Percentiles rank a stretch among this genome's conserved stretches.
These are phyloP conservation scores for Blastobotrys parvus DNA, from an alignment of 805 yeast genomes.

Conservation along the genomic window DNA sequence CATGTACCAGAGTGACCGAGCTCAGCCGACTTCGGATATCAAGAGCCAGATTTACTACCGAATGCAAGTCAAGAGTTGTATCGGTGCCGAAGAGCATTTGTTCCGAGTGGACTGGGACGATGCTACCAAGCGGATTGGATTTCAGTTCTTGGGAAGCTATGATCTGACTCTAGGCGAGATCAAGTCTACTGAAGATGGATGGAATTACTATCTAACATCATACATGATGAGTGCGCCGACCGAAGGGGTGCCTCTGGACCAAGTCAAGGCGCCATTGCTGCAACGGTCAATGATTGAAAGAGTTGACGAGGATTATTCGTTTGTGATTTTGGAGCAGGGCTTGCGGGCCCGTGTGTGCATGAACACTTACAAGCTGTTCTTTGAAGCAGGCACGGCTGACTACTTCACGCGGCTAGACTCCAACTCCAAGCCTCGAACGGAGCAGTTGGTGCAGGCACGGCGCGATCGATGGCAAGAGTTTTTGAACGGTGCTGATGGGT, in stretches of 20 bases:
- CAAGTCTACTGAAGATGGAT: conserved; percentile 63
- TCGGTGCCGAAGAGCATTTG: conserved; percentile 86
- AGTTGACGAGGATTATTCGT: conserved; percentile 19
- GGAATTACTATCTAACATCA: conserved; percentile 91
- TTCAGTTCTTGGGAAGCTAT: conserved; percentile 63
- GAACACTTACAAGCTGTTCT: conserved; percentile 70
- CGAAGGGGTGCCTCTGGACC: conserved; percentile 80
- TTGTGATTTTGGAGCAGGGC: conserved; percentile 58
- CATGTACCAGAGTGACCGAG: conserved; percentile 76
- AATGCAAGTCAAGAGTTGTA: conserved; percentile 71
- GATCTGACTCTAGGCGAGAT: conserved; percentile 77
- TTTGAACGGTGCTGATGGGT: conserved; percentile 48
- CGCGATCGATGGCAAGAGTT: conserved; percentile 29
- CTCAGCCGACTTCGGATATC: conserved; percentile 54
- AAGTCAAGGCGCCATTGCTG: conserved; percentile 71
- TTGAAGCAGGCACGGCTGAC: conserved; percentile 73
- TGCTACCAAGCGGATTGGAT: conserved; percentile 41
- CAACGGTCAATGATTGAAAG: conserved; percentile 34
- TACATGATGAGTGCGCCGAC: conserved; percentile 94
- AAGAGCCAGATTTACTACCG: conserved; percentile 86
- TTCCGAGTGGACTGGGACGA: conserved; percentile 74
- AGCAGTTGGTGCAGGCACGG: conserved; percentile 11
- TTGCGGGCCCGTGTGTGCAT: conserved; percentile 72
- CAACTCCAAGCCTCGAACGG: conserved; percentile 13
- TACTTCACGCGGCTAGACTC: conserved; percentile 60